Conservation (phyloP, 2,329 filamentous ascomycete species). For the Volutella citrinella region DNA sequence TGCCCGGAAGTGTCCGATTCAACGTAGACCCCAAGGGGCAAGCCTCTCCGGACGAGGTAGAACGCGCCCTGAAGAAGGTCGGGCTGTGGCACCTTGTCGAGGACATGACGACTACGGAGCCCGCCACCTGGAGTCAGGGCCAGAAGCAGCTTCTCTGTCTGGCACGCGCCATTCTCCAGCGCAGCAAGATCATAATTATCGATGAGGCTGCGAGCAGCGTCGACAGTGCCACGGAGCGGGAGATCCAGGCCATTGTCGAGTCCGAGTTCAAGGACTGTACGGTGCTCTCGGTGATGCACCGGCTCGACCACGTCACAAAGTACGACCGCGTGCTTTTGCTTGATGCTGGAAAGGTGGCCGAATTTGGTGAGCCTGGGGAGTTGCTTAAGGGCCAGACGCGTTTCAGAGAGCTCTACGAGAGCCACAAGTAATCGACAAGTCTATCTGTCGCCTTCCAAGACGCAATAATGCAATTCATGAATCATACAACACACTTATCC, state of each 20-base stretch:
- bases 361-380: slow-evolving; percentile 11
- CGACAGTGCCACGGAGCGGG: slow-evolving; percentile 30
- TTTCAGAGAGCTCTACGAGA: too few species aligned
- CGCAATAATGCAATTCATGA: too few species aligned
- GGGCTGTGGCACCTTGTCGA: too few species aligned
- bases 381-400: too few species aligned
- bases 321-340: slow-evolving; percentile 13
- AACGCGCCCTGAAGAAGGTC: too few species aligned
- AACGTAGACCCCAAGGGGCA: slow-evolving; percentile 56
- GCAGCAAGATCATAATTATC: slow-evolving; percentile 33
- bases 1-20: slow-evolving; percentile 44
- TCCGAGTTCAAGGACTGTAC: slow-evolving; percentile 43
- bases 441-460: too few species aligned
- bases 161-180: slow-evolving; percentile 33
- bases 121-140: too few species aligned
- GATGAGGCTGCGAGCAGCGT: slow-evolving; percentile 38
- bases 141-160: slow-evolving; percentile 44
- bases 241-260: slow-evolving; percentile 31
- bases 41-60: too few species aligned
- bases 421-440: too few species aligned
- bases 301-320: slow-evolving; percentile 10
- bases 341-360: slow-evolving; percentile 7
- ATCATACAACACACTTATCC: too few species aligned
- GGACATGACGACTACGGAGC: too few species aligned
- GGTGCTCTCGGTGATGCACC: slow-evolving; percentile 43